These are phyloP conservation scores for Chaetomidium leptoderma DNA, from an alignment of 495 filamentous ascomycete species.

Conservation along the genomic window DNA sequence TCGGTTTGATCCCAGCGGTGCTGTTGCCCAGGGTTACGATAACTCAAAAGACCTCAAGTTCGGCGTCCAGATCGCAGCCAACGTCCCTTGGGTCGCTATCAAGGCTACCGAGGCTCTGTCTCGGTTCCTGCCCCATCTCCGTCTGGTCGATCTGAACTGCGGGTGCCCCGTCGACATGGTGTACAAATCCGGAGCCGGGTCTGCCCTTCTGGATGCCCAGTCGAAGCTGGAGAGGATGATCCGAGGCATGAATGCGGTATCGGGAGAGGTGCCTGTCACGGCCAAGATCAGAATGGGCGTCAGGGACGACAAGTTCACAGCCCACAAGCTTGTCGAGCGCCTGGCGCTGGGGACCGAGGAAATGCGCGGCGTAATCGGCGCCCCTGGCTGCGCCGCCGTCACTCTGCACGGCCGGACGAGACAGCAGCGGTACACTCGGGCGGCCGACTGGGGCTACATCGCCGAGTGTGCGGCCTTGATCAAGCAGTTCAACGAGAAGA, in stretches of 20 bases:
- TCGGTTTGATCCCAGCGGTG: slow-evolving; percentile 41
- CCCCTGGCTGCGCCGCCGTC: slow-evolving; percentile 81
- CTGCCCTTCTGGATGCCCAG: slow-evolving; percentile 82
- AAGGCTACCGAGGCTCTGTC: slow-evolving; percentile 82
- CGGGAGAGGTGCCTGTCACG: slow-evolving; percentile 79
- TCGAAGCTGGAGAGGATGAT: slow-evolving; percentile 87
- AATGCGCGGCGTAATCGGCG: slow-evolving; percentile 54
- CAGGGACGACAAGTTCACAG: slow-evolving; percentile 70
- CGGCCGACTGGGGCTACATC: slow-evolving; percentile 91
- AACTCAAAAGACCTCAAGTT: slow-evolving; percentile 79
- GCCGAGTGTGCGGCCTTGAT: slow-evolving; percentile 82
- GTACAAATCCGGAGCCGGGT: slow-evolving; percentile 79
- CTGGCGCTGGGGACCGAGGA: slow-evolving; percentile 74
- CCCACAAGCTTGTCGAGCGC: slow-evolving; percentile 75
- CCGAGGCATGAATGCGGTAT: slow-evolving; percentile 90
- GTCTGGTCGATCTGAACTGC: slow-evolving; percentile 91
- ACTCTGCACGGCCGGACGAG: slow-evolving; percentile 90
- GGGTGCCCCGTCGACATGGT: slow-evolving; percentile 95
- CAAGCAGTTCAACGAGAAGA: slow-evolving; percentile 64
- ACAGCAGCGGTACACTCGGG: slow-evolving; percentile 87
- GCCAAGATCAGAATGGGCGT: slow-evolving; percentile 94
- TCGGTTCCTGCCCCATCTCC: slow-evolving; percentile 68
- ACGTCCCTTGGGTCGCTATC: slow-evolving; percentile 79
- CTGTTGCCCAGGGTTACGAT: slow-evolving; percentile 67
- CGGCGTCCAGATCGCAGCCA: slow-evolving; percentile 85